phyloP scores from a whole-genome alignment of 345 rosid genomes.

The Firmiana major region DNA sequence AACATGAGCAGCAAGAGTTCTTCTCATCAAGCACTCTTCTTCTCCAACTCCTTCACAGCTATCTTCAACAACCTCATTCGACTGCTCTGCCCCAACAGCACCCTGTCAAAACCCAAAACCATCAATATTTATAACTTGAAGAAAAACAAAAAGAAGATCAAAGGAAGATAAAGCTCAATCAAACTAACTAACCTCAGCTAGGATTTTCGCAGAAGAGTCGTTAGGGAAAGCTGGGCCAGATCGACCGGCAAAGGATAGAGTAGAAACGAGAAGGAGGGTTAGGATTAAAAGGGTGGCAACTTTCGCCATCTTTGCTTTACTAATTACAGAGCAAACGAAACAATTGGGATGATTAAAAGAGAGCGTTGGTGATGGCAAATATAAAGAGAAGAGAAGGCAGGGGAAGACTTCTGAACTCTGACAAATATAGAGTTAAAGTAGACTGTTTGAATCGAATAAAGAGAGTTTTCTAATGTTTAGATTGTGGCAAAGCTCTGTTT shows the following conservation, averaged over 20 bases:
- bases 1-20: slow-evolving; percentile 51
- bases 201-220: slow-evolving; percentile 23
- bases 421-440: not conserved
- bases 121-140: not conserved
- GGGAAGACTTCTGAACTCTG: not conserved
- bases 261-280: slow-evolving; percentile 41
- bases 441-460: not conserved
- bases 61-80: slow-evolving; percentile 24
- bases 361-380: not conserved
- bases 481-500: not conserved
- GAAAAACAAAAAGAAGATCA: not conserved
- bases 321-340: not conserved
- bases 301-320: slow-evolving; percentile 30
- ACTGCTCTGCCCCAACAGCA: not conserved
- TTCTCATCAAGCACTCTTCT: slow-evolving; percentile 52
- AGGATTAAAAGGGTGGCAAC: slow-evolving; percentile 33
- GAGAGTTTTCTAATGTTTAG: not conserved
- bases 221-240: slow-evolving; percentile 31
- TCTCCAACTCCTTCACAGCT: slow-evolving; percentile 44
- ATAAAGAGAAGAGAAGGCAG: not conserved
- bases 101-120: slow-evolving; percentile 3
- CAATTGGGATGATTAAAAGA: not conserved
- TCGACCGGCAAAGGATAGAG: slow-evolving; percentile 40
- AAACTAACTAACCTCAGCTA: slow-evolving; percentile 31
- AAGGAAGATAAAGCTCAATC: not conserved